Percentiles rank a stretch among this genome's conserved stretches.
These are phyloP conservation scores for Vitellaria paradoxa DNA, from an alignment of 179 eudicot species.

Conservation along the genomic window DNA sequence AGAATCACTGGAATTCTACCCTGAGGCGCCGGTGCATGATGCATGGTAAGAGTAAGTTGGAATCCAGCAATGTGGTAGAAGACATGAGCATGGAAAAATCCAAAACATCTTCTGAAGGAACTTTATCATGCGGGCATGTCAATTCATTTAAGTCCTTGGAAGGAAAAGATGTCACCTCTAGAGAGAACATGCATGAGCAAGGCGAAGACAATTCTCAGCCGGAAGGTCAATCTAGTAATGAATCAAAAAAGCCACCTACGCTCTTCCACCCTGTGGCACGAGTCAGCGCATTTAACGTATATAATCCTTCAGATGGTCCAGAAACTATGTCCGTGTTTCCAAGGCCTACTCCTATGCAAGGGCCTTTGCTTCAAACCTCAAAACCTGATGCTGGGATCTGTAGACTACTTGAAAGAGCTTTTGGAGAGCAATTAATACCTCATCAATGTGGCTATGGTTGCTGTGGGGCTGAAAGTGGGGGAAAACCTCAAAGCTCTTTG, in stretches of 20 bases:
- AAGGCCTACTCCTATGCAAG: constrained; percentile 40
- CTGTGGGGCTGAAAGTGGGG: constrained; percentile 29
- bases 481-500: constrained; percentile 36
- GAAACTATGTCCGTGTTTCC: constrained; percentile 18
- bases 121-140: constrained; percentile 44
- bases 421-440: constrained; percentile 53
- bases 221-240: constrained; percentile 18
- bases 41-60: constrained; percentile 20
- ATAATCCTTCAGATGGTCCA: constrained; percentile 34
- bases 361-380: constrained; percentile 49
- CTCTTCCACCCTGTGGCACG: constrained; percentile 59
- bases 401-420: constrained; percentile 43
- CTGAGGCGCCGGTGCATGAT: constrained; percentile 37
- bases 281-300: constrained; percentile 62
- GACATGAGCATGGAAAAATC: constrained; percentile 29
- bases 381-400: constrained; percentile 44
- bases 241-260: constrained; percentile 21
- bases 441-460: constrained; percentile 76
- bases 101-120: constrained; percentile 53
- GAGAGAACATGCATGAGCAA: constrained; percentile 19
- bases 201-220: constrained; percentile 9
- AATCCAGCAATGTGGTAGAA: constrained; percentile 14
- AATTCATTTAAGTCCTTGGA: constrained; percentile 36
- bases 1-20: constrained; percentile 71
- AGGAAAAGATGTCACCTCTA: constrained; percentile 32